Evolutionary conservation across 352 stramenopile genomes (phyloP).

Genomic region (Phytopythium ostracodes): DNA sequence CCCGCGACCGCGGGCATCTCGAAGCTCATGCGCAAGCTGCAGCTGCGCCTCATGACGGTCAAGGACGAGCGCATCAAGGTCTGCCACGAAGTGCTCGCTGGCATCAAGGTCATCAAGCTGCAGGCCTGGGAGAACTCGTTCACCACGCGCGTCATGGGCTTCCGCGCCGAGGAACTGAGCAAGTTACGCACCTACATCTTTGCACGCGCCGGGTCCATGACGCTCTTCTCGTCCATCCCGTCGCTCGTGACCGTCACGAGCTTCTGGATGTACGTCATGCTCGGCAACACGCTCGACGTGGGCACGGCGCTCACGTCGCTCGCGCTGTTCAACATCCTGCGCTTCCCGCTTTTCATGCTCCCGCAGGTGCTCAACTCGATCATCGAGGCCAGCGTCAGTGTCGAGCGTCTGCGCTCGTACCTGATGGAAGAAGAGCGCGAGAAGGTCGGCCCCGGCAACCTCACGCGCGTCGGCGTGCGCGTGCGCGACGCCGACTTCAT

Average conservation of each 20-base stretch:
- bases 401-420: conserved; percentile 52
- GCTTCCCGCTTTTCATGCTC: conserved; percentile 97
- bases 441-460: conserved; percentile 56
- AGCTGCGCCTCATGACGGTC: conserved; percentile 86
- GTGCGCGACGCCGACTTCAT: conserved; percentile 52
- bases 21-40: conserved; percentile 65
- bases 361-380: conserved; percentile 94
- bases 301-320: conserved; percentile 87
- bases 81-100: conserved; percentile 90
- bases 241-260: conserved; percentile 91
- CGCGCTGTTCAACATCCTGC: conserved; percentile 94
- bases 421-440: conserved; percentile 67
- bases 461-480: conserved; percentile 50
- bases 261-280: conserved; percentile 75
- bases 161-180: conserved; percentile 71
- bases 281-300: conserved; percentile 90
- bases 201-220: conserved; percentile 42
- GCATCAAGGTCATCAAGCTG: conserved; percentile 97
- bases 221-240: conserved; percentile 82
- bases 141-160: conserved; percentile 48
- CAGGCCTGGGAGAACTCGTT: conserved; percentile 94
- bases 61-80: conserved; percentile 93
- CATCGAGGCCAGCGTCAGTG: conserved; percentile 85
- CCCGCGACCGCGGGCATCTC: conserved; percentile 81
- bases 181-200: conserved; percentile 68